Base-by-base conservation (phyloP, 192 early-diverging fungal species). In the Backusella tuberculispora region DNA sequence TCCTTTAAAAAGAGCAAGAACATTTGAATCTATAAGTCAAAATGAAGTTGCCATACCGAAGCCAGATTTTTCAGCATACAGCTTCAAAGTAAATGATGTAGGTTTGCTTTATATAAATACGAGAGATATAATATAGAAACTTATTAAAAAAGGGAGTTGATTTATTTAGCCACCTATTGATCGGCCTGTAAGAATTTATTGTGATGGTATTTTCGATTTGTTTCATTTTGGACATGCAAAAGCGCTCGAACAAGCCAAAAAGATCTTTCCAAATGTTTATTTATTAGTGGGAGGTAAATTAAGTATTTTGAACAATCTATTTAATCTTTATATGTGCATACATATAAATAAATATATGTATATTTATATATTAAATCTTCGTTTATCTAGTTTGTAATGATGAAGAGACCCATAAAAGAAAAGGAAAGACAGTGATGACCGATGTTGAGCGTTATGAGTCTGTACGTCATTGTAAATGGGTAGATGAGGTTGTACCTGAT, bases 381-480 rank as follows among this genome's bases (percentile, higher is more conserved):
- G 14, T 17, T 6, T 56, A 56, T 50, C 19, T 53, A 87, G 92
- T 90, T 38, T 93, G 89, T 83, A 89, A 87, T 69, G 94, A 95
- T 80, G 60, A 60, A 7, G 89, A 90, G 63, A 94, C 94, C n/a
- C 92, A 94, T 70, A 78, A 78, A 45, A 89, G 88, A 72, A 94
- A 94, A 76, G 94, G 94, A 10, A 92, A 93, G 77, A 95, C 94
- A 0, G 94, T 95, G 53, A 87, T 94, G 81, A 89, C 86, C 5
- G 94, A 93, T 56, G 63, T 80, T 12, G 94, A 95, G 78, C 91
- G 94, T 41, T 92, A 89, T 71, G 92, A 95, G 71, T 87, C 91
- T 21, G 80, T 95, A 44, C 87, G 90, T 40, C 94, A 95, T 73
- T 95, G 94, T 77, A 89, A 89, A 75, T 95, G 94, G 94, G 92